Evolutionary conservation across 1,284 basidiomycete genomes (phyloP), one percentile per base, ranked within the genome.

Genomic region (Puccinia coronata): DNA sequence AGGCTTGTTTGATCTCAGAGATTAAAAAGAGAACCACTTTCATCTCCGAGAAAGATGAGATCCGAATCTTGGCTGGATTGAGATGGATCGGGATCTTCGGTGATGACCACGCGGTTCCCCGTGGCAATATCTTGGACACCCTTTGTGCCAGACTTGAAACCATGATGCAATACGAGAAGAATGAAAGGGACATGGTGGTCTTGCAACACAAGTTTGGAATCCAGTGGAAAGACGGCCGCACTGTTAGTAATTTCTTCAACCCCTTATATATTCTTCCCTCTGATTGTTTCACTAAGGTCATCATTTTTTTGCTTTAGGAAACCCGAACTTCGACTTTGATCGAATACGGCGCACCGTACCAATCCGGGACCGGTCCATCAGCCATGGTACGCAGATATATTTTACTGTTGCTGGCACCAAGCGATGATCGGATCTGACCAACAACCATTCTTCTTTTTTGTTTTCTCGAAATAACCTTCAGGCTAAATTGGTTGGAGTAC

Each of bases 191-290:
- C 87, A 91, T 98, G 83, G 94, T 99, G 84, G 94, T 98, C 91
- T 91, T 99, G 76, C 96, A 98, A 88, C 96, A 99, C 90, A 96
- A 96, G 88, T 97, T 98, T 86, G 88, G 93, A 84, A 91, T 97
- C 67, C 90, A 94, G 86, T 93, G 92, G 90, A 88, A 90, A 53
- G 93, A 96, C 85, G 95, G 95, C 75, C 90, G 88, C 71, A 88
- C 89, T 86, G 92, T 92, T 82, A 12, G 70, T 16, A 41, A 6
- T 8, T 67, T 20, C 82, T 65, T 57, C 81, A 20, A 59, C 47
- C 57, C 53, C 59, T 36, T 25, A 18, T 34, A 18, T 49, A 65
- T 67, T 81, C 3, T 82, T 82, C 67, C 84, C 84, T 65, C 34
- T 67, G 67, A 49, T 39, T 28, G 20, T 8, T 31, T 61, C 73